Base-by-base conservation (phyloP, 2,329 filamentous ascomycete genomes). In the Colletotrichum costaricense region DNA sequence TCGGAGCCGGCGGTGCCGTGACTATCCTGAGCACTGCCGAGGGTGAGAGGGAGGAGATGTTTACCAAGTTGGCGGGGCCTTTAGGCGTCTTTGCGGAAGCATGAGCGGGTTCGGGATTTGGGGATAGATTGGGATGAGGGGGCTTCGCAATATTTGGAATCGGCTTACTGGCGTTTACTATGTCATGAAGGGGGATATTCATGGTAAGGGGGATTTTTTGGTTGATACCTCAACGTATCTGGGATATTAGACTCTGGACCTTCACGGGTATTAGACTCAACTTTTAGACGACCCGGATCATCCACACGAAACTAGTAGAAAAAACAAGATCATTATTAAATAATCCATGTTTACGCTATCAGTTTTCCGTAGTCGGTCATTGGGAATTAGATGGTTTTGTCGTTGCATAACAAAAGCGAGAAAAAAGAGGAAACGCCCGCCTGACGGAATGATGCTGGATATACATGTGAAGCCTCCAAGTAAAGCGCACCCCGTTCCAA, bases 41-140 rank as follows among this genome's bases (percentile, higher is more conserved):
- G 71, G 94, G 91, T 3, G 96, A 98, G 86, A 93, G 92, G 83
- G 94, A 97, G 73, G 97, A 98, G 86, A 98, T 98, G 95, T 87
- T 93, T 78, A 91, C 91, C 7, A 96, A 95, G 83, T 82, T 94
- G 63, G 88, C 86, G 63, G 89, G 89, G 2, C 89, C 89, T 12
- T 78, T 91, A 76, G 85, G 88, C 1, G 81, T 88, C 4, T 89
- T 91, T 74, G 81, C 79, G n/a, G 78, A 79, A 22, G 67, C 73
- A 35, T 76, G 68, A 75, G 38, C 52, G 35, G 52, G 4, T 38
- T 42, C 38, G 16, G 38, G 38, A 42, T 42, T 14, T 7, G 14
- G 38, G 16, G 38, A 42, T 3, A 3, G 38, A 42, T 19, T 19
- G 38, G 16, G 38, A 42, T 3, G 38, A 42, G 16, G 6, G 16